Evolutionary conservation across 2,329 filamentous ascomycete genomes (phyloP).

Genomic region (Cercospora sp.): DNA sequence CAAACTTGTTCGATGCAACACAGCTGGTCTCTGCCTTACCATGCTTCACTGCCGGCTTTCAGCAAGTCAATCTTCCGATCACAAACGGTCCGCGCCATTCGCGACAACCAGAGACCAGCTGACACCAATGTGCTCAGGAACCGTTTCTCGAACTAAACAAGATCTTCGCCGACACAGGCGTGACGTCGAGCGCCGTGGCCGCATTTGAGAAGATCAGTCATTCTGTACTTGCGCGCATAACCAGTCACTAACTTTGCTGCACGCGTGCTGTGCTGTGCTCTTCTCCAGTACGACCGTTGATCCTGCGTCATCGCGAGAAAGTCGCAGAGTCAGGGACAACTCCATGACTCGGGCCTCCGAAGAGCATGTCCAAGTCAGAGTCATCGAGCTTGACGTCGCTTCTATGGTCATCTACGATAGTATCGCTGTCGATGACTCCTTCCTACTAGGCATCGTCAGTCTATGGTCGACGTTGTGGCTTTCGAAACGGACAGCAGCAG

Average conservation of each 20-base stretch:
- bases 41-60: background rate
- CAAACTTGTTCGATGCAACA: conserved; percentile 8
- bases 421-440: background rate
- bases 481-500: background rate
- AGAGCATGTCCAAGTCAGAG: background rate
- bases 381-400: background rate
- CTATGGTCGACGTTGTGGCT: background rate
- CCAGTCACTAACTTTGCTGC: background rate
- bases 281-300: background rate
- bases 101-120: conserved; percentile 5
- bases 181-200: background rate
- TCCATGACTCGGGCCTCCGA: background rate
- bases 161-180: background rate
- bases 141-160: background rate
- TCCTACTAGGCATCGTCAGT: background rate
- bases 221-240: background rate
- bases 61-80: background rate
- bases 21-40: background rate
- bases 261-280: background rate
- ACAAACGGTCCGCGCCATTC: conserved; percentile 3
- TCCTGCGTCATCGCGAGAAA: background rate
- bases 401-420: background rate
- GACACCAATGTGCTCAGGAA: background rate
- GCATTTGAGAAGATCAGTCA: background rate
- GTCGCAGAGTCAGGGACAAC: background rate